Base-by-base conservation (phyloP, 2,329 filamentous ascomycete species). In the Pseudovirgaria hyperparasitica region DNA sequence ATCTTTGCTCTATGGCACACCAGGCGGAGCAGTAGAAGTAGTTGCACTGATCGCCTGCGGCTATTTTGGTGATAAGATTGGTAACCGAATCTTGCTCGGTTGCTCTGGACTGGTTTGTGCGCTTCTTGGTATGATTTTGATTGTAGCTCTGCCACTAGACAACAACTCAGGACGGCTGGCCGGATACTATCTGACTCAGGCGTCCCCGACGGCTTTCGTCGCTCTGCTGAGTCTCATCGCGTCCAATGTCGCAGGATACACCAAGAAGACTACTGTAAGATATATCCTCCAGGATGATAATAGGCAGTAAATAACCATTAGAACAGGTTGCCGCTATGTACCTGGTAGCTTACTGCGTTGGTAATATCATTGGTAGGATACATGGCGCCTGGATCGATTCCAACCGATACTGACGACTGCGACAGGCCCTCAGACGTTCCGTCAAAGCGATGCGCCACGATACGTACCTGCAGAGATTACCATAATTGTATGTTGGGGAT, bases 161-260 rank as follows among this genome's bases (percentile, higher is more conserved):
- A 70, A 70, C 38, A 68, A 65, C 33, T 58, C 55, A 2, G 76
- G 73, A 8, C 60, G 70, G 0, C 55, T 78, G 8, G 62, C 72
- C 2, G 73, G 72, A 0, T 80, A 76, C 45, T 81, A 79, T 48
- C 52, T 81, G 26, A 76, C 70, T 0, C 64, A 70, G 23, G 65
- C 70, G 2, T 61, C 58, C 8, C 63, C 73, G 1, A 72, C 70
- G 1, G 60, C 70, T 0, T 79, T 79, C 34, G 73, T 78, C 1
- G 70, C 70, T 4, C 50, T 80, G 10, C 50, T 80, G 4, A 70
- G 68, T 15, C 57, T 80, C 19, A 70, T 79, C 29, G 63, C 66
- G 2, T 70, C 67, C 9, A 81, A 81, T 30, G 57, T 71, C 0
- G 67, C 67, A 3, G 65, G 64, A 1, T 65, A 63, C 34, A 72